Evolutionary conservation across 2,329 filamentous ascomycete genomes (phyloP).

Genomic region (Talaromyces sp.): DNA sequence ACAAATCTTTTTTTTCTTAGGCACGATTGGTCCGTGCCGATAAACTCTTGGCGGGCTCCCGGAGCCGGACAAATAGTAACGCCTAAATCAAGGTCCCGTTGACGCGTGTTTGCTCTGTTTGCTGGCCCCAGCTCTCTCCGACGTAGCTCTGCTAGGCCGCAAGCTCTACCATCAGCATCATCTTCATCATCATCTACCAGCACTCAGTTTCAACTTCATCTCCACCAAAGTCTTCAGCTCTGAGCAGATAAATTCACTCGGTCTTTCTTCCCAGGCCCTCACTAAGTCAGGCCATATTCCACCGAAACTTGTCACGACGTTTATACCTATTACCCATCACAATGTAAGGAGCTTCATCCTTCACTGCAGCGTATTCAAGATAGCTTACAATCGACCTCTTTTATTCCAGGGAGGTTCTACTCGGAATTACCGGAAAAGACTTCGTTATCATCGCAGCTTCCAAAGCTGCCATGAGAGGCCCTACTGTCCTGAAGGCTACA

Average conservation of each 20-base stretch:
- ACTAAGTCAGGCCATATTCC: not conserved
- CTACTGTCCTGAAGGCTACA: constrained; percentile 87
- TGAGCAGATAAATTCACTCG: not conserved
- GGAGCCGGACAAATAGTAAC: constrained; percentile 19
- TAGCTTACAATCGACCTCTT: constrained; percentile 5
- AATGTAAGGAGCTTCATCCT: constrained; percentile 16
- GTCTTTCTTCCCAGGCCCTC: not conserved
- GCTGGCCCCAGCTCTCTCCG: constrained; percentile 26
- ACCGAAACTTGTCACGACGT: not conserved
- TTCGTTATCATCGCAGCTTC: constrained; percentile 97
- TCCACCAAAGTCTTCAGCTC: too few relatives aligned
- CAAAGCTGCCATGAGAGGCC: constrained; percentile 96
- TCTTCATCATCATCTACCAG: not conserved
- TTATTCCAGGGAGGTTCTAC: constrained; percentile 83
- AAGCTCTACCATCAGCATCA: constrained; percentile 29
- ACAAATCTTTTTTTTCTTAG: constrained; percentile 9
- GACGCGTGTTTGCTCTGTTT: constrained; percentile 26
- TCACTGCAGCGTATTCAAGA: not conserved
- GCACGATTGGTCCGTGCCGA: constrained; percentile 27
- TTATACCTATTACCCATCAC: constrained; percentile 6
- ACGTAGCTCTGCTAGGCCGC: constrained; percentile 30
- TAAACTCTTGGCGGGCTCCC: constrained; percentile 19
- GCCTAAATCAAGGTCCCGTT: constrained; percentile 28
- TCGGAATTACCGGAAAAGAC: constrained; percentile 98
- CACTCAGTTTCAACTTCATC: not conserved